Conservation (phyloP, 768 basidiomycete genomes). For the Lactarius trivialis region DNA sequence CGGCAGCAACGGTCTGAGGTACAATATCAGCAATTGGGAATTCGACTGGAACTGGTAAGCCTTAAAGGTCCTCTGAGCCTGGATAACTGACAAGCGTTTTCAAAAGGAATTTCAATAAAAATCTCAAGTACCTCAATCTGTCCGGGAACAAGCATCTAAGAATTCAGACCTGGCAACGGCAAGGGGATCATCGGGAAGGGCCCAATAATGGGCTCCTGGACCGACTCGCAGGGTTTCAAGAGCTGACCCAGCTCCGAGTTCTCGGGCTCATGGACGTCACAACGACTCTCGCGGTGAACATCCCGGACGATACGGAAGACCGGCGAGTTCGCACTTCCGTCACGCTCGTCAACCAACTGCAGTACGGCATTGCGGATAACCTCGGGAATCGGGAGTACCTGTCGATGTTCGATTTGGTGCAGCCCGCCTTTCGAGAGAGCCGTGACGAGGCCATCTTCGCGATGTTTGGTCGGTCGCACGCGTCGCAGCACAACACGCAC, state of each 20-base stretch:
- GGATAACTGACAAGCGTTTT: not conserved
- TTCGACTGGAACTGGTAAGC: slow-evolving; percentile 99
- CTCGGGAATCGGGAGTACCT: slow-evolving; percentile 74
- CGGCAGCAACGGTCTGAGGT: slow-evolving; percentile 89
- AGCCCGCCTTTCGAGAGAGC: slow-evolving; percentile 71
- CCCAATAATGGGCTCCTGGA: slow-evolving; percentile 21
- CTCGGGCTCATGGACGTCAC: slow-evolving; percentile 98
- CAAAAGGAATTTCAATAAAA: slow-evolving; percentile 90
- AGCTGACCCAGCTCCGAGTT: slow-evolving; percentile 76
- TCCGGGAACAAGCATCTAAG: slow-evolving; percentile 96
- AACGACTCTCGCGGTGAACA: slow-evolving; percentile 49
- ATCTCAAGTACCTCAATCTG: slow-evolving; percentile 88
- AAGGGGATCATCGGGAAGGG: slow-evolving; percentile 32
- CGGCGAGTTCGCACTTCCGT: slow-evolving; percentile 88
- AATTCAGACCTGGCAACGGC: slow-evolving; percentile 69
- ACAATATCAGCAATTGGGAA: slow-evolving; percentile 97
- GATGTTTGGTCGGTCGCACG: slow-evolving; percentile 82
- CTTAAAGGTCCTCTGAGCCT: not conserved
- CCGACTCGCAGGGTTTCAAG: slow-evolving; percentile 73
- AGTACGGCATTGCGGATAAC: slow-evolving; percentile 93
- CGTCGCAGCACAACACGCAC: slow-evolving; percentile 51
- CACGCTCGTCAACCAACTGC: slow-evolving; percentile 85
- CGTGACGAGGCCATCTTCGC: slow-evolving; percentile 87
- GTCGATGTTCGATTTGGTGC: slow-evolving; percentile 88
- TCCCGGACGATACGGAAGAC: slow-evolving; percentile 81